These are phyloP conservation scores for Trametes sanguinea DNA, from an alignment of 768 basidiomycete species.

Conservation along the genomic window DNA sequence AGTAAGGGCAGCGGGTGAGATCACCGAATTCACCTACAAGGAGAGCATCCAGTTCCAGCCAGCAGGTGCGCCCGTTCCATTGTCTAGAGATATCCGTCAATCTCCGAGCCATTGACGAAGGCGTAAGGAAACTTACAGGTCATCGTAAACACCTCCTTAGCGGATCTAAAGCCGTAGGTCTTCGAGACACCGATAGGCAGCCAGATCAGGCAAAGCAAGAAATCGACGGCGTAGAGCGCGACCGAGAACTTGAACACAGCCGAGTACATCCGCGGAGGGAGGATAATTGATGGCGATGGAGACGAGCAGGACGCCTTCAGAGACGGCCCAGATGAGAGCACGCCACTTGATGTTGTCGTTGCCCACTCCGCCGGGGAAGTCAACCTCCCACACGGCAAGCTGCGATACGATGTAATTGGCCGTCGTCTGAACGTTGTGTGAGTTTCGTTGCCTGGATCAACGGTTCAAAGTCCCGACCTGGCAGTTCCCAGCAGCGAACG, in stretches of 20 bases:
- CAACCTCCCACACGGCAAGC: constrained; percentile 73
- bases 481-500: constrained; percentile 85
- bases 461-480: constrained; percentile 51
- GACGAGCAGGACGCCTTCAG: constrained; percentile 69
- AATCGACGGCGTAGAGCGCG: constrained; percentile 79
- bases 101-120: neutral
- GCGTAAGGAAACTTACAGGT: constrained; percentile 52
- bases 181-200: constrained; percentile 87
- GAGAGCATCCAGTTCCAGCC: constrained; percentile 93
- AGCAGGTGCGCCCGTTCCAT: constrained; percentile 83
- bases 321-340: constrained; percentile 80
- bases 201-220: constrained; percentile 88
- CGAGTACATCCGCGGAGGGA: constrained; percentile 77
- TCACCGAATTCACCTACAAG: constrained; percentile 52
- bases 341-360: constrained; percentile 82
- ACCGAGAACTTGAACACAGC: constrained; percentile 76
- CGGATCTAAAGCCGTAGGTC: constrained; percentile 87
- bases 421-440: constrained; percentile 55
- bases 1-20: neutral
- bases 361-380: constrained; percentile 79
- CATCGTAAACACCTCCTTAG: constrained; percentile 80
- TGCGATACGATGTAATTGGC: constrained; percentile 91
- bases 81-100: constrained; percentile 51
- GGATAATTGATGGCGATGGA: constrained; percentile 82
- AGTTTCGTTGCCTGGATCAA: neutral